Base-by-base conservation (phyloP, 768 basidiomycete species). In the Baorangia bicolor region DNA sequence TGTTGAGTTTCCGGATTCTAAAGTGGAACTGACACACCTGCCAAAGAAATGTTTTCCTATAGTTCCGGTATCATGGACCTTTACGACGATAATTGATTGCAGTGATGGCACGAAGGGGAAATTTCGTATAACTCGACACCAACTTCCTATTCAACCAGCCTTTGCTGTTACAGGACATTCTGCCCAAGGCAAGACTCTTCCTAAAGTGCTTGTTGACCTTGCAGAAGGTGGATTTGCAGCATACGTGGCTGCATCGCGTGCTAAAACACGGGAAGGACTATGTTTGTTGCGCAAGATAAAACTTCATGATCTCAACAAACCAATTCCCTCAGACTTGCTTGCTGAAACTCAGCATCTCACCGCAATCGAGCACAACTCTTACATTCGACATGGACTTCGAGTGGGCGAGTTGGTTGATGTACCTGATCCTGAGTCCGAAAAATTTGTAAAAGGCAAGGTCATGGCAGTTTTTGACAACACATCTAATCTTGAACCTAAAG, bases 131-230 rank as follows among this genome's bases (percentile, higher is more conserved):
- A 38, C 21, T 7, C 12, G 37, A 0, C 54, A 53, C 39, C 71
- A 73, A 41, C 33, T 69, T 1, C 64, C 61, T 0, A 61, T 70
- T 21, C 60, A 74, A 30, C 69, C 68, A 0, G 70, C 57, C 0
- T 74, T 71, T 61, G 65, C 70, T 3, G 49, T 71, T 0, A 73
- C 73, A 0, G 68, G 69, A 2, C 73, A 73, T 25, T 64, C 61
- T n/a, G 62, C 66, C 0, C 73, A 73, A 58, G 73, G 73, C 3
- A 68, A 70, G 44, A 66, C 66, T 0, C 38, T 74, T 8, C 56
- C 52, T 0, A 44, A 45, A 12, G 60, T 72, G 0, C 11, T 74
- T 2, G 59, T 60, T 5, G 59, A 61, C 18, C 34, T 74, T 8
- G 49, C 59, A 21, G 51, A 63, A 8, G 66, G 66, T 2, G 62